phyloP scores from a whole-genome alignment of 1,284 basidiomycete species.

The Fistulinella cinereoalba region DNA sequence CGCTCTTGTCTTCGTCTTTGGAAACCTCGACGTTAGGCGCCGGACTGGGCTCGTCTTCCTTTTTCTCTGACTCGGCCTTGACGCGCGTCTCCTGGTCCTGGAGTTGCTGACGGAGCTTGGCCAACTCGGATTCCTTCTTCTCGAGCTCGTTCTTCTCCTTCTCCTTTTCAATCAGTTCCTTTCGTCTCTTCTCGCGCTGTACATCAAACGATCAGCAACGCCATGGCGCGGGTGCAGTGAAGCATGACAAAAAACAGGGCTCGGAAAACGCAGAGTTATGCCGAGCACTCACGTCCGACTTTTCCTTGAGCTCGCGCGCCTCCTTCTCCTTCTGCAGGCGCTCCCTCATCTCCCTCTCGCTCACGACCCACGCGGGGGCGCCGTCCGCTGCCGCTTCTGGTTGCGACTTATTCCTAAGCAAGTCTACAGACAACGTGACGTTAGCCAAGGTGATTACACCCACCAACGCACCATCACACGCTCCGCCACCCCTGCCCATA shows the following conservation, averaged over 20 bases:
- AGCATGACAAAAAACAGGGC: conserved; percentile 11
- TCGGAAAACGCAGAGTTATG: conserved; percentile 10
- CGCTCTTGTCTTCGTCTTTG: conserved; percentile 33
- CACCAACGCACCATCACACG: conserved; percentile 14
- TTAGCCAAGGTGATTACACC: conserved; percentile 19
- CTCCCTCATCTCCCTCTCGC: conserved; percentile 69
- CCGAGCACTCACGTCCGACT: conserved; percentile 53
- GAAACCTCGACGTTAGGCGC: conserved; percentile 13
- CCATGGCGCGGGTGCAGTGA: conserved; percentile 1
- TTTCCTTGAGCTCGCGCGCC: conserved; percentile 59
- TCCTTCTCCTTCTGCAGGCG: conserved; percentile 68
- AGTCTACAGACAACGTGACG: conserved; percentile 42
- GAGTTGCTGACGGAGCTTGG: conserved; percentile 48
- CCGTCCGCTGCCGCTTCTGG: conserved; percentile 68
- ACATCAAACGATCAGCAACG: conserved; percentile 18
- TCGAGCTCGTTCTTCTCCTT: conserved; percentile 40
- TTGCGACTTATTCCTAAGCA: conserved; percentile 76
- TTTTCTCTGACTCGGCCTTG: conserved; percentile 37
- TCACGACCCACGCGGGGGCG: conserved; percentile 64
- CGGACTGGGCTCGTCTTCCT: conserved; percentile 33
- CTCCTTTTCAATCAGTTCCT: conserved; percentile 47
- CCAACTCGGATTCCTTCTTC: conserved; percentile 39
- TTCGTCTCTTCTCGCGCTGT: conserved; percentile 58
- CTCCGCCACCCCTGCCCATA: conserved; percentile 6
- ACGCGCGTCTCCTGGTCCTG: conserved; percentile 48